Percentiles rank a stretch among this genome's conserved stretches.
Conservation (phyloP, 805 yeast genomes). For the Clavispora carvajalis region DNA sequence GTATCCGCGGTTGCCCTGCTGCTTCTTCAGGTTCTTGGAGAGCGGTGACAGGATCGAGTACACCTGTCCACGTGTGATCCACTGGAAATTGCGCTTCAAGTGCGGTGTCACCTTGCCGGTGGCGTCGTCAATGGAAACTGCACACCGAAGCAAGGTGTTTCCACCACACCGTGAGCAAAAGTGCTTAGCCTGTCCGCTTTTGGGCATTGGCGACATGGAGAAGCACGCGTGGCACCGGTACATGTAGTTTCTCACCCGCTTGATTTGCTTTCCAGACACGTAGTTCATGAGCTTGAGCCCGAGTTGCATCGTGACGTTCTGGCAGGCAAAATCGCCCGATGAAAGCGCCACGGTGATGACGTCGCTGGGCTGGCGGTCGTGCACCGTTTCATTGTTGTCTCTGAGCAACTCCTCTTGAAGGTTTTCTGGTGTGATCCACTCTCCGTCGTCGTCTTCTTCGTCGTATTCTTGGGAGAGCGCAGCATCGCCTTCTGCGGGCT, state of each 20-base stretch:
- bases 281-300: slow-evolving; percentile 84
- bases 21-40: slow-evolving; percentile 66
- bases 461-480: slow-evolving; percentile 46
- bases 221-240: slow-evolving; percentile 97
- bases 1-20: slow-evolving; percentile 72
- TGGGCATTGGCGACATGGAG: slow-evolving; percentile 71
- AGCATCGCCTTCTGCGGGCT: neutral
- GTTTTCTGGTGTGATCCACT: slow-evolving; percentile 92
- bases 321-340: slow-evolving; percentile 96
- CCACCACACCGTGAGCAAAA: slow-evolving; percentile 98
- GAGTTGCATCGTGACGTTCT: slow-evolving; percentile 87
- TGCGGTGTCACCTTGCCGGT: slow-evolving; percentile 86
- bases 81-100: slow-evolving; percentile 84
- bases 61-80: slow-evolving; percentile 85
- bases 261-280: slow-evolving; percentile 78
- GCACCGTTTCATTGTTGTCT: slow-evolving; percentile 58
- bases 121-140: slow-evolving; percentile 73
- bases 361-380: slow-evolving; percentile 26
- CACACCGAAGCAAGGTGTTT: slow-evolving; percentile 80
- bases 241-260: slow-evolving; percentile 86
- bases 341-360: slow-evolving; percentile 73
- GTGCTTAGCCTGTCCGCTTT: slow-evolving; percentile 70
- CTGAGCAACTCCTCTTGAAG: slow-evolving; percentile 62
- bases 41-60: slow-evolving; percentile 85
- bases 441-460: slow-evolving; percentile 78